Evolutionary conservation across 2,329 filamentous ascomycete genomes (phyloP).

Genomic region (Sporothrix brunneoviolacea): DNA sequence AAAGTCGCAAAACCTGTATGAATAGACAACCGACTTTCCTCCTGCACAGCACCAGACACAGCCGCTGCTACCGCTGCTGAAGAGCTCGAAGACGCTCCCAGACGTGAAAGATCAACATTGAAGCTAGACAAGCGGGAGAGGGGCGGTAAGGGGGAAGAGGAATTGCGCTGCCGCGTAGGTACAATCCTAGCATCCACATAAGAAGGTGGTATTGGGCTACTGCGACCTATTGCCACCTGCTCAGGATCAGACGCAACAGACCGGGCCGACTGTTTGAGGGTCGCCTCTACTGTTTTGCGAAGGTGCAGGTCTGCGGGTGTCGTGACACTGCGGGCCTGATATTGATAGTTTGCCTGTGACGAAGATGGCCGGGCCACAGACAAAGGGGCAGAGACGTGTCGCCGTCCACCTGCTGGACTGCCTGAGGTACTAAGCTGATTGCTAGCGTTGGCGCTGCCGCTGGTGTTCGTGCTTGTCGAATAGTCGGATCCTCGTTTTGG

Average conservation of each 20-base stretch:
- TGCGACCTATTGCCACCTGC: background rate
- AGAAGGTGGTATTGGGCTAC: conserved; percentile 6
- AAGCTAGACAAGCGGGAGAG: conserved; percentile 48
- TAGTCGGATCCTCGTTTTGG: conserved; percentile 39
- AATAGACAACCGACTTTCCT: background rate
- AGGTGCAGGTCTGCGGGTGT: conserved; percentile 32
- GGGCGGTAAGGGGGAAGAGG: conserved; percentile 51
- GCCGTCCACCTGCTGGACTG: conserved; percentile 31
- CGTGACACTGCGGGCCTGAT: conserved; percentile 32
- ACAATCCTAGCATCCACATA: conserved; percentile 4
- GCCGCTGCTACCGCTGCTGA: conserved; percentile 21
- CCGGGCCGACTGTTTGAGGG: conserved; percentile 14
- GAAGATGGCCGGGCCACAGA: conserved; percentile 17
- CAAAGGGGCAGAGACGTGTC: conserved; percentile 47
- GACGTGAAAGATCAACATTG: conserved; percentile 44
- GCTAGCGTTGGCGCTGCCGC: background rate
- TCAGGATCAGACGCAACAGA: background rate
- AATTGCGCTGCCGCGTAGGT: conserved; percentile 34
- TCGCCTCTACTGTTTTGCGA: conserved; percentile 24
- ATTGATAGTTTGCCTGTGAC: conserved; percentile 1
- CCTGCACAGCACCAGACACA: background rate
- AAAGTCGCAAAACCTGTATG: conserved; percentile 17
- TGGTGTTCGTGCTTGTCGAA: background rate
- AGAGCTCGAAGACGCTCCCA: conserved; percentile 34
- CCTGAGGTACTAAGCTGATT: conserved; percentile 23